Base-by-base conservation (phyloP, 2,329 filamentous ascomycete species). In the Leptodontidium sp. region DNA sequence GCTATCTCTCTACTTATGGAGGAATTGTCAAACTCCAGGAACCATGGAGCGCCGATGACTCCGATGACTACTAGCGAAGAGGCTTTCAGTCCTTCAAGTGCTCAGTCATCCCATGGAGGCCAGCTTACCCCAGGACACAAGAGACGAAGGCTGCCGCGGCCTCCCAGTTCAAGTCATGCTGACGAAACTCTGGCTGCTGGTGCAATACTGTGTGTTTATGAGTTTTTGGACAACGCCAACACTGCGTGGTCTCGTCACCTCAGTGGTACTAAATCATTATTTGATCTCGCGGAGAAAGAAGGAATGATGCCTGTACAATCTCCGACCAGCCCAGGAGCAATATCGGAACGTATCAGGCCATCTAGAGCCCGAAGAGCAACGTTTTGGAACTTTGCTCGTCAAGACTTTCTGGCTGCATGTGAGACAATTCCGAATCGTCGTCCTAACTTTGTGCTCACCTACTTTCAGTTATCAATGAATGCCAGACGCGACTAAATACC, bases 361-460 rank as follows among this genome's bases (percentile, higher is more conserved):
- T 87, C 85, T 2, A 85, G 85, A 75, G 86, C 83, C 12, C 82
- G 88, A 24, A 84, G 81, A 75, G 87, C 88, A 7, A 87, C 87
- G 0, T 91, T 91, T 75, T 91, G 88, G 88, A 90, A 90, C 71
- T 88, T 90, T 76, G 88, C 88, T 17, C 81, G 88, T 29, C 88
- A 91, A 73, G 88, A 91, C 72, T 88, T 90, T 79, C 80, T 90
- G 38, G 85, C 87, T 74, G 88, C 88, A 64, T 90, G 86, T 84
- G 77, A 79, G 82, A 80, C 24, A n/a, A 21, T 52, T 8, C 14
- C 15, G 14, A 59, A 7, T 3, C n/a, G 11, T 24, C 11, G 11
- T 53, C 15, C 14, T 32, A 32, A 24, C 11, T 45, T 21, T 9
- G 24, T 47, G 15, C 61, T 65, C 14, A 68, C 35, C 38, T 17